Evolutionary conservation across 345 rosid species (phyloP).

Genomic region (Excoecaria cochinchinensis): DNA sequence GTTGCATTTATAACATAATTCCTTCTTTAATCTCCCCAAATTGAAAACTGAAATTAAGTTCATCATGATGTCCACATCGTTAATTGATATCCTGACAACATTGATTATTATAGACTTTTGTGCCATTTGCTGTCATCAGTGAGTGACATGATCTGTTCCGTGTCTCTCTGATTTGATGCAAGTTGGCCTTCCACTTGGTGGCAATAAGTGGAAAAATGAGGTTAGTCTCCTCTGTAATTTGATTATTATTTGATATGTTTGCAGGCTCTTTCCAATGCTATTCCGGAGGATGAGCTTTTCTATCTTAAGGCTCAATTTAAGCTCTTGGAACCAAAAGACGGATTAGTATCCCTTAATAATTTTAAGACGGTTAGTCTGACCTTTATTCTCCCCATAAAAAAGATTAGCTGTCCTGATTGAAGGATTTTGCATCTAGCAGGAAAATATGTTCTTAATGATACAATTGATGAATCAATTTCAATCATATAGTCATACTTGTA

Average conservation of each 20-base stretch:
- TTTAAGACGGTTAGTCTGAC: constrained; percentile 59
- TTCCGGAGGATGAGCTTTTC: constrained; percentile 72
- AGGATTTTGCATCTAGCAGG: background rate
- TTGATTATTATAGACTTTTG: background rate
- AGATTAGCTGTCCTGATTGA: background rate
- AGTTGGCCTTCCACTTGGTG: background rate
- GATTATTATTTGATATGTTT: constrained; percentile 9
- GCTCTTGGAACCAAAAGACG: constrained; percentile 83
- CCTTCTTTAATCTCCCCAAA: background rate
- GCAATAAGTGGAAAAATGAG: background rate
- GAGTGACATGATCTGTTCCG: background rate
- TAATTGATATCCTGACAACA: background rate
- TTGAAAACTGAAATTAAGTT: background rate
- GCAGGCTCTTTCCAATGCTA: constrained; percentile 93
- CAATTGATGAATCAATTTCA: background rate
- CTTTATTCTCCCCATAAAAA: constrained; percentile 1
- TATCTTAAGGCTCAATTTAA: constrained; percentile 71
- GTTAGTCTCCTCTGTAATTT: background rate
- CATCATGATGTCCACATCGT: background rate
- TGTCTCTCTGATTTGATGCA: background rate
- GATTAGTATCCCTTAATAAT: constrained; percentile 60
- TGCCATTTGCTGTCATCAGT: background rate
- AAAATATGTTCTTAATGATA: background rate
- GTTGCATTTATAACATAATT: background rate
- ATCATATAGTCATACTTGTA: background rate